A percentile compares a stretch with the other conserved stretches of the same genome.
Evolutionary conservation across 495 filamentous ascomycete species (phyloP).

Genomic region (Aspergillus wentii): DNA sequence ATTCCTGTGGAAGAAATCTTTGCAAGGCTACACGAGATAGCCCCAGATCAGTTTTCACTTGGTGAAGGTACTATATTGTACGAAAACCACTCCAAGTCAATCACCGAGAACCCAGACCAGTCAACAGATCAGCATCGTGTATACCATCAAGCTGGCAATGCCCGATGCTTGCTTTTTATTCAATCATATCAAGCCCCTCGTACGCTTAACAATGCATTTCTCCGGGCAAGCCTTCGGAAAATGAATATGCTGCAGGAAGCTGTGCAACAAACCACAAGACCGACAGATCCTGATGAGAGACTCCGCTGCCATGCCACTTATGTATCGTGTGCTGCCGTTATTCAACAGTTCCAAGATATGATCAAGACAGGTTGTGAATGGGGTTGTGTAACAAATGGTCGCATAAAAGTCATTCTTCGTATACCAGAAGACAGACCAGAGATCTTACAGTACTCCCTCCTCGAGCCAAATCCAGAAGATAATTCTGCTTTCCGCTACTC

Average conservation of each 20-base stretch:
- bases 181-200: constrained; percentile 3
- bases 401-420: constrained; percentile 1
- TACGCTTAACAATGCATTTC: constrained; percentile 1
- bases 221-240: neutral
- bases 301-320: constrained; percentile 1
- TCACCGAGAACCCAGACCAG: constrained; percentile 2
- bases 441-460: neutral
- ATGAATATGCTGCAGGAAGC: constrained; percentile 5
- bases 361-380: neutral
- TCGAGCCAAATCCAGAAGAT: neutral
- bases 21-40: neutral
- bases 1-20: constrained; percentile 4
- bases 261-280: neutral
- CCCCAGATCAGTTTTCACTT: neutral
- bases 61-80: neutral
- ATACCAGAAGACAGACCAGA: neutral
- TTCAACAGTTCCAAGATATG: constrained; percentile 4
- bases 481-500: constrained; percentile 1
- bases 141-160: neutral
- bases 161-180: constrained; percentile 2
- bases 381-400: constrained; percentile 1
- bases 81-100: constrained; percentile 1
- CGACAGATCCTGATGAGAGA: constrained; percentile 1
- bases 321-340: constrained; percentile 1
- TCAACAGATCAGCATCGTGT: constrained; percentile 2